phyloP scores from a whole-genome alignment of 2,329 filamentous ascomycete species.

The Sporothrix phasma region DNA sequence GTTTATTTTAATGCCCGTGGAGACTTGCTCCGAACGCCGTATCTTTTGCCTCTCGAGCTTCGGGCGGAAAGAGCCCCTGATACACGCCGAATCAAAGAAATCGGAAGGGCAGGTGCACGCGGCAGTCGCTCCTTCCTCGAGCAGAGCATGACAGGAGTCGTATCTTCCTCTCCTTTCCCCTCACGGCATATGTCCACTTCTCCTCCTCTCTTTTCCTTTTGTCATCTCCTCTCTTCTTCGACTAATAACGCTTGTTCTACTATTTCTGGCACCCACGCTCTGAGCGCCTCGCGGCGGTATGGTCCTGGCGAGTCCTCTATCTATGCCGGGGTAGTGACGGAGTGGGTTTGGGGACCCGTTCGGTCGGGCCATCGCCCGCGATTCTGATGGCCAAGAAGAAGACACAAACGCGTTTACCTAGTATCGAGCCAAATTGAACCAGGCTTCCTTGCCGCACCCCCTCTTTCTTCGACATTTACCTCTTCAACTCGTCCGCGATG shows the following conservation, averaged over 20 bases:
- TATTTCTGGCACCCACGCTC: background rate
- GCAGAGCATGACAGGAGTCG: background rate
- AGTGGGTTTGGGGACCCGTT: background rate
- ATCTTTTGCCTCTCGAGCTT: background rate
- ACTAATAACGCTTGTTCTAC: background rate
- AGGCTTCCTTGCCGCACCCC: background rate
- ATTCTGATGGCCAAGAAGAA: background rate
- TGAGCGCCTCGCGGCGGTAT: background rate
- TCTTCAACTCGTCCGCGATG: background rate
- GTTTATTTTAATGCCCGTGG: background rate
- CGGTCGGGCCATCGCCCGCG: background rate
- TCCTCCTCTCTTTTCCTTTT: background rate
- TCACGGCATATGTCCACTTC: background rate
- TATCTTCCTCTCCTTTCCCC: background rate
- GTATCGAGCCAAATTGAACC: background rate
- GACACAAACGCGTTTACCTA: too few relatives aligned
- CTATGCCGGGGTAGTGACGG: background rate
- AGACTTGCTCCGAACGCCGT: background rate
- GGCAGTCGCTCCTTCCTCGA: background rate
- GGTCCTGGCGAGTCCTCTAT: background rate
- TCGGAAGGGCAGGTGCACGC: background rate
- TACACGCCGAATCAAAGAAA: background rate
- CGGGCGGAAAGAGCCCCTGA: background rate
- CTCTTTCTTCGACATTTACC: background rate
- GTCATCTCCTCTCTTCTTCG: background rate